Conservation (phyloP, 2,329 filamentous ascomycete genomes). For the Ilyonectria mors-panacis region DNA sequence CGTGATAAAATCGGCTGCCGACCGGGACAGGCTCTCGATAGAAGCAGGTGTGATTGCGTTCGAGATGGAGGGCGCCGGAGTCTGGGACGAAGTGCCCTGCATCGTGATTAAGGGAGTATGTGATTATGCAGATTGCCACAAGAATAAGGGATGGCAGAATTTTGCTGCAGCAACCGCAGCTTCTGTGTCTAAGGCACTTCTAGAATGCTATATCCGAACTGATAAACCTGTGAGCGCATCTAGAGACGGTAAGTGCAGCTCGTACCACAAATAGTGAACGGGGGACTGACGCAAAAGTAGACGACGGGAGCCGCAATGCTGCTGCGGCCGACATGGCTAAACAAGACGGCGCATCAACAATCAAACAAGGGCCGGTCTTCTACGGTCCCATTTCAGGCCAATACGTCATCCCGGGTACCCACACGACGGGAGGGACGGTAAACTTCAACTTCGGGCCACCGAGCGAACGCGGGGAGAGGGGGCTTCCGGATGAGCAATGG, state of each 20-base stretch:
- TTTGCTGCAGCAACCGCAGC: background rate
- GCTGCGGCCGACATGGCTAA: background rate
- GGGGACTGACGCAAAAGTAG: background rate
- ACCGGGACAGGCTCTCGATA: constrained; percentile 7
- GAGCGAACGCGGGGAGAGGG: background rate
- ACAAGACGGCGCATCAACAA: background rate
- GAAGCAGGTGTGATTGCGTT: constrained; percentile 16
- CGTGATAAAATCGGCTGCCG: constrained; percentile 55
- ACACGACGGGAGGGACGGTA: constrained; percentile 1
- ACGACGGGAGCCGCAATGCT: background rate
- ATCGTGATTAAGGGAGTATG: too few relatives aligned
- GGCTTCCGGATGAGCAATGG: background rate
- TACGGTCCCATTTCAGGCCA: background rate
- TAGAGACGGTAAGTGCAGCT: background rate
- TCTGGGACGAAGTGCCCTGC: constrained; percentile 3
- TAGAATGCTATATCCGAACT: background rate
- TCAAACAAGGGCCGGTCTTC: background rate
- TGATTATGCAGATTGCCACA: too few relatives aligned
- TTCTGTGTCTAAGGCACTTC: constrained; percentile 12
- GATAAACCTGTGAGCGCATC: background rate
- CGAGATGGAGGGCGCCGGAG: constrained; percentile 28
- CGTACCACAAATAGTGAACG: background rate
- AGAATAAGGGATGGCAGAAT: too few relatives aligned
- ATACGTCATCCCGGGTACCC: constrained; percentile 2
- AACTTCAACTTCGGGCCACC: constrained; percentile 4